Percentiles rank a stretch among this genome's conserved stretches.
These are phyloP conservation scores for Peterozyma toletana DNA, from an alignment of 805 yeast species.

Conservation along the genomic window DNA sequence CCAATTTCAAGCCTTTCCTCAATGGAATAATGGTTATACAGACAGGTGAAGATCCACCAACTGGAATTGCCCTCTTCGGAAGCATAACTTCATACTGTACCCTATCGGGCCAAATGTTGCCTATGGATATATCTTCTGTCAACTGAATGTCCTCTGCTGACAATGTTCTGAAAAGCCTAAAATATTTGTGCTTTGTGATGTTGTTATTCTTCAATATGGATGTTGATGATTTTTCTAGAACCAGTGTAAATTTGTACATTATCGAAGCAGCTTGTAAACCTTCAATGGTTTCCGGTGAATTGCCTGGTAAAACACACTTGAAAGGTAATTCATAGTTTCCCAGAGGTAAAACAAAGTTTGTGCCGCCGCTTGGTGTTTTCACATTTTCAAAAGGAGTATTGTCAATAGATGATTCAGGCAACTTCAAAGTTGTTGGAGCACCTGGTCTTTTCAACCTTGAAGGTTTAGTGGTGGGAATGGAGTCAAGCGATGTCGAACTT, in stretches of 20 bases:
- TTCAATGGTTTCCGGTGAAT: constrained; percentile 42
- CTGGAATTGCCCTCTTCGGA: constrained; percentile 35
- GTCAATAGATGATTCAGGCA: constrained; percentile 7
- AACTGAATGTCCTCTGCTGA: constrained; percentile 30
- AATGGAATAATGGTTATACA: constrained; percentile 38
- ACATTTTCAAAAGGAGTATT: constrained; percentile 26
- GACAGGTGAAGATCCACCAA: constrained; percentile 37
- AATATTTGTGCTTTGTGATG: constrained; percentile 23
- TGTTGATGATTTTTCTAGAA: constrained; percentile 28
- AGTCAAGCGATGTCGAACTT: not conserved
- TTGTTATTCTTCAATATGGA: constrained; percentile 11
- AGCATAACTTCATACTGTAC: constrained; percentile 40
- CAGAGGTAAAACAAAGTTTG: constrained; percentile 35
- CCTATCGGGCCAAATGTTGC: constrained; percentile 46
- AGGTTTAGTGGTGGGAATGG: not conserved
- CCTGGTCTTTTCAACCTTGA: constrained; percentile 7
- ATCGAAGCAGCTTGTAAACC: constrained; percentile 36
- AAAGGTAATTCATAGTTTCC: constrained; percentile 50
- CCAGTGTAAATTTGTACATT: constrained; percentile 32
- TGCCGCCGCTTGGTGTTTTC: constrained; percentile 14
- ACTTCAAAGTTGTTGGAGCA: constrained; percentile 7
- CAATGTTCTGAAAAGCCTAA: constrained; percentile 37
- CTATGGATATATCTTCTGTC: constrained; percentile 36
- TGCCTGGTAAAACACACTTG: constrained; percentile 33
- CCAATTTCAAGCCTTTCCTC: constrained; percentile 34